Evolutionary conservation across 2,329 filamentous ascomycete genomes (phyloP), one percentile per base, ranked within the genome.

Genomic region (Curvularia eragrostidis): DNA sequence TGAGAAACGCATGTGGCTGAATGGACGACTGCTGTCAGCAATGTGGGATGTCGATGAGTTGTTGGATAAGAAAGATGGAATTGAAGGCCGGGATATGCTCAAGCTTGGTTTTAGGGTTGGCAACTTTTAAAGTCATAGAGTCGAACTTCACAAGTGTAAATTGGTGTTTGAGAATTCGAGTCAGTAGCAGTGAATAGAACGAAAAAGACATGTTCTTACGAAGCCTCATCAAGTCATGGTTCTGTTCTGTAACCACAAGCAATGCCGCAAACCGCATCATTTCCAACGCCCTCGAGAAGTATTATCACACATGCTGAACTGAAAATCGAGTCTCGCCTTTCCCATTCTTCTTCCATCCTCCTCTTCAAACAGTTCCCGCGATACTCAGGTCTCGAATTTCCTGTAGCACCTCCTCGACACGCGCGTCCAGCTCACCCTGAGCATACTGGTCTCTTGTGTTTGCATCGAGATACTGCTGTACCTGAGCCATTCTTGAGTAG

Each of bases 341-440:
- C 18, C 15, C 9, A 15, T 30, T 24, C 28, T 38, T 26, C n/a
- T 39, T 39, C 9, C 12, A 23, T 21, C 8, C 26, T 5, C 26
- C 48, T 39, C 19, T 3, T 47, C 67, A 78, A 10, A 89, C 87
- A n/a, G 87, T 89, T 19, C 87, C 87, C 32, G 87, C 87, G 82
- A 99, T 99, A 79, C 94, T 98, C 79, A 99, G 79, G 79, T 98
- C 95, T 65, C 95, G 84, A 77, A 99, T 99, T 82, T 99, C 93
- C 74, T 97, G 93, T 79, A 99, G 76, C 41, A 98, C 95, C 79
- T 98, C 90, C 79, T 99, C 95, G 28, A 99, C 95, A 65, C 92
- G 83, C 59, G 88, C 90, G 76, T 99, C 95, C 68, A 99, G 81
- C 65, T 97, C 91, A 24, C 95, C 95, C 69, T 93, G 88, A 1